Evolutionary conservation across 2,329 filamentous ascomycete species (phyloP), one percentile per base, ranked within the genome.

Genomic region (Hirsutella minnesotensis): DNA sequence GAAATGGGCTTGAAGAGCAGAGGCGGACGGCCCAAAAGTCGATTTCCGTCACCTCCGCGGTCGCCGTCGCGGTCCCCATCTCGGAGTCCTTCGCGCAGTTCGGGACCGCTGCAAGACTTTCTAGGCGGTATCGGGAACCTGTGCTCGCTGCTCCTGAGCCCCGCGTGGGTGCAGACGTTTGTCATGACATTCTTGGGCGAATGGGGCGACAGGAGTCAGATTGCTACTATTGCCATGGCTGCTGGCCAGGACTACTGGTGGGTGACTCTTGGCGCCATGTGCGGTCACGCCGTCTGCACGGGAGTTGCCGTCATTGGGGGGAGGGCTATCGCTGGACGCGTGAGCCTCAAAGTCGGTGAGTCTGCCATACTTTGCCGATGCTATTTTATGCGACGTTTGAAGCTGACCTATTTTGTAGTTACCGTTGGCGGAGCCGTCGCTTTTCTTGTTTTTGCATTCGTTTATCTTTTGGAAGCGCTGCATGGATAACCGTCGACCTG

Each of bases 181-280:
- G 78, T 94, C 53, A 98, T 98, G 92, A 98, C 92, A 2, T 98
- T 98, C 66, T 68, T 98, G 24, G 92, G 92, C 34, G 92, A 98
- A 63, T 98, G 92, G 92, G 92, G 92, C 44, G 92, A 98, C 57
- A 80, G 92, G 52, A 94, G 86, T 60, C 92, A 98, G 67, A 96
- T 98, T 56, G 92, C 92, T 19, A 98, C 92, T 0, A 94, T 98
- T 58, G 92, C 92, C 42, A 98, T 98, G 92, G 92, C 92, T 40
- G 90, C 92, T 29, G 92, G 92, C 18, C 86, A 94, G 62, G 92
- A 98, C 60, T 98, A 96, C 63, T 96, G 90, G 90, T 95, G 88
- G 85, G 92, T 98, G 30, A 95, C 88, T 4, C 71, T 88, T 38
- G 92, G 92, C 45, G 90, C 92, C 2, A 77, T 92, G 30, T 72